Base-by-base conservation (phyloP, 768 basidiomycete species). In the Trametes cubensis region DNA sequence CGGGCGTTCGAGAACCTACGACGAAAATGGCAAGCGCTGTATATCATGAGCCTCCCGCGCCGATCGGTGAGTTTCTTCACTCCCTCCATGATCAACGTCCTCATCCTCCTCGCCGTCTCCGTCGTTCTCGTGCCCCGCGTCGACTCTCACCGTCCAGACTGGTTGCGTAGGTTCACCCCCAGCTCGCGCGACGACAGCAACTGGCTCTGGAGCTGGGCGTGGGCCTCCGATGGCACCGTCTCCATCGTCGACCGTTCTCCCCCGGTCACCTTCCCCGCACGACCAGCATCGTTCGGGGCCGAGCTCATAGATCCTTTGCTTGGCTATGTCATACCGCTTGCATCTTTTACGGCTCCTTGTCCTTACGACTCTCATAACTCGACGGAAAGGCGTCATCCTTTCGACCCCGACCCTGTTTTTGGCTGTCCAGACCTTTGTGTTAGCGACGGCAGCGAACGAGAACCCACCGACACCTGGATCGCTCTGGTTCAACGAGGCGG, bases 401-500 rank as follows among this genome's bases (percentile, higher is more conserved):
- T 67, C 46, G 61, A 66, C 5, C 58, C 70, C 5, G 63, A 71
- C 47, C 64, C 71, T 49, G 69, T 70, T 59, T 75, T 76, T 2
- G 92, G 85, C 14, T 94, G 92, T 69, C 89, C 92, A 5, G 74
- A 78, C 3, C 79, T 93, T 20, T 93, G 92, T 61, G 66, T 82
- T 3, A 72, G 68, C 46, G 87, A 87, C 0, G 76, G 80, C 2
- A 71, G 83, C 62, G 73, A 79, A 18, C 92, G 91, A 0, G 81
- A 83, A 58, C 78, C 75, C 21, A 78, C 81, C 14, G 92, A 93
- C 59, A 79, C 86, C 11, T 95, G 93, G 90, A 92, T 98, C 72
- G 96, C 94, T 0, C 82, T 98, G 52, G 88, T 97, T 0, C 90
- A 96, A 73, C 80, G 96, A 42, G 95, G 95, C 1, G 77, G 85